Conservation (phyloP, 768 basidiomycete species). For the Plicaturopsis crispa region DNA sequence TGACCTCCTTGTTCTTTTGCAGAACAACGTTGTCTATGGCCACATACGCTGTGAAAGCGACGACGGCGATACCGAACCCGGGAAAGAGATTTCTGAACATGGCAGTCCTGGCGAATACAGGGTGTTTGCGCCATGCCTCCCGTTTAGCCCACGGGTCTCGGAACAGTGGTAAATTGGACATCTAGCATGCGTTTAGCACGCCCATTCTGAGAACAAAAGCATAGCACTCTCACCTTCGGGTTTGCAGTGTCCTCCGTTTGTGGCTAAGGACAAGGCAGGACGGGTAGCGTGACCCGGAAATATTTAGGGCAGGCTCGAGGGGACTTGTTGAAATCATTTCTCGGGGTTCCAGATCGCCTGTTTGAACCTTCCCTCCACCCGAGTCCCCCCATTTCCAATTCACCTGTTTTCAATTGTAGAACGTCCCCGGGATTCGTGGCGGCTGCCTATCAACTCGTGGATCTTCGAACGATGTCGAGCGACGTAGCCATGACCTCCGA, state of each 20-base stretch:
- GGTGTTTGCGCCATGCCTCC: slow-evolving; percentile 87
- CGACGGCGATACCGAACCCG: slow-evolving; percentile 89
- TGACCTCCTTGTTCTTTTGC: slow-evolving; percentile 24
- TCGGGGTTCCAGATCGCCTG: too few relatives aligned
- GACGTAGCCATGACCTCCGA: slow-evolving; percentile 48
- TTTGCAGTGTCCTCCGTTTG: not conserved
- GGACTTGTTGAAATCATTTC: slow-evolving; percentile 28
- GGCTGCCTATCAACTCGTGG: slow-evolving; percentile 1
- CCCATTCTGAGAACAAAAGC: slow-evolving; percentile 5
- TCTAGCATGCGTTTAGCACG: slow-evolving; percentile 19
- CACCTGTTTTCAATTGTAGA: slow-evolving; percentile 1
- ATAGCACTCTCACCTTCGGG: too few relatives aligned
- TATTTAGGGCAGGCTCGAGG: slow-evolving; percentile 54
- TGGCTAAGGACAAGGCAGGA: not conserved
- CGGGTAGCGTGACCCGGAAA: slow-evolving; percentile 18
- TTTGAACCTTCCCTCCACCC: slow-evolving; percentile 10
- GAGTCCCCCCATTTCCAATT: slow-evolving; percentile 4
- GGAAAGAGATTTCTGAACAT: slow-evolving; percentile 93
- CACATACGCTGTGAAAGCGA: slow-evolving; percentile 89
- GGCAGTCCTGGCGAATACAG: slow-evolving; percentile 78
- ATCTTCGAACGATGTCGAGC: slow-evolving; percentile 29
- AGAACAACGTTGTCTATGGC: slow-evolving; percentile 68
- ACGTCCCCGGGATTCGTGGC: slow-evolving; percentile 3
- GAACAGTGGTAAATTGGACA: slow-evolving; percentile 66
- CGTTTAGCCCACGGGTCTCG: slow-evolving; percentile 93